These are phyloP conservation scores for Globisporangium alternatum DNA, from an alignment of 352 stramenopile genomes.

Conservation along the genomic window DNA sequence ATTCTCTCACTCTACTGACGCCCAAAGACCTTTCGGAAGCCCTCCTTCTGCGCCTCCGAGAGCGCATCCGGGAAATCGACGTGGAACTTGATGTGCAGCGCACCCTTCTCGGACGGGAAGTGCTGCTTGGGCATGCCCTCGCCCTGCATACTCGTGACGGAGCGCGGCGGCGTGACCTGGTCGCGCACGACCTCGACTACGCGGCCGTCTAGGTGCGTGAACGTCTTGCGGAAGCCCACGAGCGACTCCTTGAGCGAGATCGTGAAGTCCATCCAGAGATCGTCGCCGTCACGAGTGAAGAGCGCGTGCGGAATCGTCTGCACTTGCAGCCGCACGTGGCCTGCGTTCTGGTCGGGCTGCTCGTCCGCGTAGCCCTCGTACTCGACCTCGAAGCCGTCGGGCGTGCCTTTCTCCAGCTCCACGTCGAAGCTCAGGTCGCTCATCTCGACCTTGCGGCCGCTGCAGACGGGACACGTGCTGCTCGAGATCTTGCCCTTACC, in stretches of 20 bases:
- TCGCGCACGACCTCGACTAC: conserved; percentile 86
- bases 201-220: conserved; percentile 94
- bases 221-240: conserved; percentile 89
- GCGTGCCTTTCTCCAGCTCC: conserved; percentile 93
- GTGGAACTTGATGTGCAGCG: conserved; percentile 95
- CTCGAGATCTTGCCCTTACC: conserved; percentile 92
- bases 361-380: conserved; percentile 93
- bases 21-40: conserved; percentile 52
- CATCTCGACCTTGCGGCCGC: conserved; percentile 86
- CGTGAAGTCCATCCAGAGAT: conserved; percentile 95
- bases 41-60: conserved; percentile 75
- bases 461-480: conserved; percentile 88
- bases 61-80: conserved; percentile 93
- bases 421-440: conserved; percentile 96
- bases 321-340: conserved; percentile 92
- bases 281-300: conserved; percentile 92
- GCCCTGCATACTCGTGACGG: conserved; percentile 85
- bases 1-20: conserved; percentile 25
- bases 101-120: conserved; percentile 75
- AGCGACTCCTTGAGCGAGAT: conserved; percentile 95
- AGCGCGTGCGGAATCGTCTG: conserved; percentile 77
- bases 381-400: conserved; percentile 90
- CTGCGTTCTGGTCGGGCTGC: conserved; percentile 84
- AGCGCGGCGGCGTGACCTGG: conserved; percentile 89
- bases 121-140: conserved; percentile 96